Evolutionary conservation across 257 asterid genomes (phyloP).

Genomic region (Sherardia arvensis): DNA sequence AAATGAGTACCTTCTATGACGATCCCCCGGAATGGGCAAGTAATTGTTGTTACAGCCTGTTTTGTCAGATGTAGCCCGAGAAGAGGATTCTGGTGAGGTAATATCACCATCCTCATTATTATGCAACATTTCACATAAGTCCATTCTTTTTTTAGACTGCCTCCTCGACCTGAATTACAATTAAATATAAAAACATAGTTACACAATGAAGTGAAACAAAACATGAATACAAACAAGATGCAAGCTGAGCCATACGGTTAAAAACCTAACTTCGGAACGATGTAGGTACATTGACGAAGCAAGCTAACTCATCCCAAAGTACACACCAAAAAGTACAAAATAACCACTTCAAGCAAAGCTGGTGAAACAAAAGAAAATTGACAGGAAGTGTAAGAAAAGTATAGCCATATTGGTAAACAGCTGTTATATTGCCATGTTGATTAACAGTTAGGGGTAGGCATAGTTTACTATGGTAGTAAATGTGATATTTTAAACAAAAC

Average conservation of each 20-base stretch:
- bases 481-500: background rate
- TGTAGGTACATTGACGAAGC: background rate
- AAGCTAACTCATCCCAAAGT: conserved; percentile 2
- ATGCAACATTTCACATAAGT: conserved; percentile 22
- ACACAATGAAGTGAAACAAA: background rate
- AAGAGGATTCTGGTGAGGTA: conserved; percentile 57
- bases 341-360: background rate
- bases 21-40: conserved; percentile 39
- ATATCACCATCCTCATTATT: conserved; percentile 46
- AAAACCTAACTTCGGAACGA: background rate
- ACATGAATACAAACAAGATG: background rate
- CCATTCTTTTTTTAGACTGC: conserved; percentile 32
- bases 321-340: background rate
- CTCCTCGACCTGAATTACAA: conserved; percentile 39
- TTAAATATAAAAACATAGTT: background rate
- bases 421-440: too few relatives aligned
- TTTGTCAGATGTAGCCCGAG: conserved; percentile 55
- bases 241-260: background rate
- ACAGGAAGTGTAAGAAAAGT: background rate
- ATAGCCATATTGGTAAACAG: background rate
- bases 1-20: conserved; percentile 40
- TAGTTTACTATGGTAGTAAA: background rate
- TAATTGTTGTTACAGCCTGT: conserved; percentile 44
- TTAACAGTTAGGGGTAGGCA: background rate
- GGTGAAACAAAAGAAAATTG: background rate